Evolutionary conservation across 441 rosid species (phyloP).

Genomic region (Bocquillonia castaneifolia): DNA sequence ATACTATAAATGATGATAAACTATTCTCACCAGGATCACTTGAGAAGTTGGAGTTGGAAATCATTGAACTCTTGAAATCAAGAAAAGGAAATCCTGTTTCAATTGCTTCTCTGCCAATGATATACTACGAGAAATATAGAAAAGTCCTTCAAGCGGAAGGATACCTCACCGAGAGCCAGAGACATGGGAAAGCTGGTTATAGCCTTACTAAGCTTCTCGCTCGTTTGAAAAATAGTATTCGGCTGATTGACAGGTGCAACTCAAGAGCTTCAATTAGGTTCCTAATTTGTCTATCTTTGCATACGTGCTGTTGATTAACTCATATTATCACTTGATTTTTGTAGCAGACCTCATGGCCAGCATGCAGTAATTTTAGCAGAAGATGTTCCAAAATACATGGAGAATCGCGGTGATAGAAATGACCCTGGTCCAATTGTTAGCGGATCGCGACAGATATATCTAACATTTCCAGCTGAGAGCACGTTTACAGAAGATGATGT

Average conservation of each 20-base stretch:
- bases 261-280: neutral
- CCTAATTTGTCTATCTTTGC: neutral
- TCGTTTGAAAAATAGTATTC: slow-evolving; percentile 41
- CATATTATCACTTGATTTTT: slow-evolving; percentile 6
- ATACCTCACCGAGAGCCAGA: slow-evolving; percentile 69
- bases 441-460: slow-evolving; percentile 58
- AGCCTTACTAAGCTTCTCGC: slow-evolving; percentile 66
- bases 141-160: slow-evolving; percentile 68
- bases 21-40: slow-evolving; percentile 37
- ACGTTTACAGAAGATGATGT: slow-evolving; percentile 67
- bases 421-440: slow-evolving; percentile 49
- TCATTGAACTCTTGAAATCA: slow-evolving; percentile 47
- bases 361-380: slow-evolving; percentile 62
- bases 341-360: slow-evolving; percentile 72
- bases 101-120: slow-evolving; percentile 64
- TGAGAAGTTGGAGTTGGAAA: slow-evolving; percentile 52
- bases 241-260: slow-evolving; percentile 52
- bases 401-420: slow-evolving; percentile 35
- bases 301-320: neutral
- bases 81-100: slow-evolving; percentile 60
- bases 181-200: slow-evolving; percentile 69
- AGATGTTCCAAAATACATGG: slow-evolving; percentile 46
- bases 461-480: slow-evolving; percentile 68
- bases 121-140: slow-evolving; percentile 52
- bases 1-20: slow-evolving; percentile 37